A percentile compares a stretch with the other conserved stretches of the same genome.
Conservation (phyloP, 1,284 basidiomycete genomes). For the Puccinia novopanici region DNA sequence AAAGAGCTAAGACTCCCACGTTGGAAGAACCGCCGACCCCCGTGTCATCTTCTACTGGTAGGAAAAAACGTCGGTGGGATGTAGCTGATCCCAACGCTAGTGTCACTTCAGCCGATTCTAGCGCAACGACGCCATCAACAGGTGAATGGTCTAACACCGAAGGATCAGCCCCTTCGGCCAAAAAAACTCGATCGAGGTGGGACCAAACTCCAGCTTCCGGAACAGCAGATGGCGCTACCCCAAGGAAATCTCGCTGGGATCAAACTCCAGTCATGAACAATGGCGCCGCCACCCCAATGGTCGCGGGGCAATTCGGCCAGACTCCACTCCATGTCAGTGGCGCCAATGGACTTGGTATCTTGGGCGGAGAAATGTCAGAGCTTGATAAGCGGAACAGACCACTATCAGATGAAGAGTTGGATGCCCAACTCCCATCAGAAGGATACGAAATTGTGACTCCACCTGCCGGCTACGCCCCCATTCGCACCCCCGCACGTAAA, state of each 20-base stretch:
- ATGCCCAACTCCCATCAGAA: constrained; percentile 78
- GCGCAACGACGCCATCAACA: constrained; percentile 61
- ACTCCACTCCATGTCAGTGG: constrained; percentile 56
- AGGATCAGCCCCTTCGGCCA: constrained; percentile 70
- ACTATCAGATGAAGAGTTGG: constrained; percentile 92
- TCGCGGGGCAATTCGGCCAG: constrained; percentile 58
- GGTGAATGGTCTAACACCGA: constrained; percentile 73
- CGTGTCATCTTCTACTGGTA: constrained; percentile 66
- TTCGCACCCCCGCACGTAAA: constrained; percentile 73
- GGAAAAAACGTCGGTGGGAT: constrained; percentile 82
- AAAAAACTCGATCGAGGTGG: constrained; percentile 91
- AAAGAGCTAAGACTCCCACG: constrained; percentile 51
- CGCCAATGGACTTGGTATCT: constrained; percentile 54
- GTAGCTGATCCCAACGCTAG: constrained; percentile 67
- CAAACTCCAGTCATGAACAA: constrained; percentile 67
- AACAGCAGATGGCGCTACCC: constrained; percentile 64
- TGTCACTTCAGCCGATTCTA: constrained; percentile 62
- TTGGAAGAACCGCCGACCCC: constrained; percentile 57
- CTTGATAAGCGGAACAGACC: constrained; percentile 88
- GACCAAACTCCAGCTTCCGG: constrained; percentile 80
- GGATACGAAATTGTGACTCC: constrained; percentile 92
- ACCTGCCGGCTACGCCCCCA: constrained; percentile 87
- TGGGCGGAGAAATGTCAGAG: constrained; percentile 54
- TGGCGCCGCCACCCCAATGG: constrained; percentile 51
- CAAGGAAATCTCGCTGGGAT: constrained; percentile 86